phyloP scores from a whole-genome alignment of 768 basidiomycete genomes.

The Zangia roseola region DNA sequence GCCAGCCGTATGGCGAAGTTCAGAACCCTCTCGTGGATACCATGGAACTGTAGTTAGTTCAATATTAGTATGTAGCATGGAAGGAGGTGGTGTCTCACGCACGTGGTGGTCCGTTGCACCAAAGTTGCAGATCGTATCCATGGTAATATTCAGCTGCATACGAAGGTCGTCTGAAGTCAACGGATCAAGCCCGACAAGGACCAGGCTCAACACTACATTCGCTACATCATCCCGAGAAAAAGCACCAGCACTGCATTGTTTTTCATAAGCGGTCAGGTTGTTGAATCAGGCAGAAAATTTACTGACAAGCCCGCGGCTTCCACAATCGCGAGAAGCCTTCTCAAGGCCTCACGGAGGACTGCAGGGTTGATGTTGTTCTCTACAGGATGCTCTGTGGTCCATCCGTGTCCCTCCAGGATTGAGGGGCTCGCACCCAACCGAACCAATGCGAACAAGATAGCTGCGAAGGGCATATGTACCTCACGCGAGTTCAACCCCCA shows the following conservation, averaged over 20 bases:
- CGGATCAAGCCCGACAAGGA: conserved; percentile 58
- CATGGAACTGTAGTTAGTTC: conserved; percentile 41
- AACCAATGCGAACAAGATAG: conserved; percentile 37
- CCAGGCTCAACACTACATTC: conserved; percentile 47
- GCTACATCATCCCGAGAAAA: conserved; percentile 43
- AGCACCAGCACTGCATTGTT: conserved; percentile 30
- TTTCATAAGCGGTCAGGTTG: neutral
- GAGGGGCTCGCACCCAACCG: conserved; percentile 45
- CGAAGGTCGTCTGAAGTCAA: conserved; percentile 43
- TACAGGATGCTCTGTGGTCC: conserved; percentile 15
- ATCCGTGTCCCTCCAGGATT: conserved; percentile 36
- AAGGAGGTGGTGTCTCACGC: conserved; percentile 4
- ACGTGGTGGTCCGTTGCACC: conserved; percentile 35
- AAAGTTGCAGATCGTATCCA: conserved; percentile 45
- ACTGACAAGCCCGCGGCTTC: conserved; percentile 48
- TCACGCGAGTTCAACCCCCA: conserved; percentile 24
- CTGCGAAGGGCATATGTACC: conserved; percentile 34
- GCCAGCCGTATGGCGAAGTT: conserved; percentile 39
- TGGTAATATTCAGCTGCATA: conserved; percentile 44
- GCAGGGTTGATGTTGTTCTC: conserved; percentile 14
- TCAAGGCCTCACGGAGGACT: conserved; percentile 34
- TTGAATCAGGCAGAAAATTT: neutral
- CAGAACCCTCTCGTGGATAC: conserved; percentile 46
- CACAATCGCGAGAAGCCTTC: conserved; percentile 44
- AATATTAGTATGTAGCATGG: neutral